A percentile compares a stretch with the other conserved stretches of the same genome.
Conservation (phyloP, 352 stramenopile species). For the Phytopythium montanum region DNA sequence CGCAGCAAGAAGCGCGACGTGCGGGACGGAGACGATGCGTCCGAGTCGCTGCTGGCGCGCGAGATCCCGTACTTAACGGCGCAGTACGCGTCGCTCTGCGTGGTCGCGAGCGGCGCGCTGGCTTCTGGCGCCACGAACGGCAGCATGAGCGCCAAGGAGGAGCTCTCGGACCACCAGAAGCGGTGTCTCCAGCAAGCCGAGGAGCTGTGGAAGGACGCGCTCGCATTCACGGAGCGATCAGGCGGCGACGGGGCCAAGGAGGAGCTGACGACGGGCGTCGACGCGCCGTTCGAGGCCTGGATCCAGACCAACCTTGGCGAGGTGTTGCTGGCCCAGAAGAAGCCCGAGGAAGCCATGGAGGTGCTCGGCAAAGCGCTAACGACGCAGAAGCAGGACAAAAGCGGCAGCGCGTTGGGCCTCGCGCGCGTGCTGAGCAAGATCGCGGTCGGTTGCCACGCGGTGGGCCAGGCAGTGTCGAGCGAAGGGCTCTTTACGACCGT, state of each 20-base stretch:
- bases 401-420: slow-evolving; percentile 47
- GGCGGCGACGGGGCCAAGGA: slow-evolving; percentile 38
- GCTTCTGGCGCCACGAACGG: slow-evolving; percentile 8
- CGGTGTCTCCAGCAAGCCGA: slow-evolving; percentile 62
- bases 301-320: slow-evolving; percentile 71
- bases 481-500: slow-evolving; percentile 71
- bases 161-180: slow-evolving; percentile 36
- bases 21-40: slow-evolving; percentile 20
- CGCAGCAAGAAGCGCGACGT: slow-evolving; percentile 58
- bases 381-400: slow-evolving; percentile 51
- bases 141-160: slow-evolving; percentile 16
- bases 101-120: slow-evolving; percentile 41
- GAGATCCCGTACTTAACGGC: slow-evolving; percentile 72
- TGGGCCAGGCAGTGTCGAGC: slow-evolving; percentile 66
- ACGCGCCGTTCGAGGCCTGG: slow-evolving; percentile 61
- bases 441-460: slow-evolving; percentile 51
- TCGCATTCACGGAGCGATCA: slow-evolving; percentile 57
- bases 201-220: slow-evolving; percentile 61
- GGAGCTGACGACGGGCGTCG: slow-evolving; percentile 42
- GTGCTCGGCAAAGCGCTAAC: slow-evolving; percentile 61
- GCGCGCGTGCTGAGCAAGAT: slow-evolving; percentile 65
- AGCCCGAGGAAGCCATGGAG: slow-evolving; percentile 64
- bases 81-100: slow-evolving; percentile 60
- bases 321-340: slow-evolving; percentile 50
- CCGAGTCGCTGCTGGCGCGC: slow-evolving; percentile 47